Evolutionary conservation across 176 grass and related monocot species (phyloP), one percentile per base, ranked within the genome.

Genomic region (Lolium multiflorum): DNA sequence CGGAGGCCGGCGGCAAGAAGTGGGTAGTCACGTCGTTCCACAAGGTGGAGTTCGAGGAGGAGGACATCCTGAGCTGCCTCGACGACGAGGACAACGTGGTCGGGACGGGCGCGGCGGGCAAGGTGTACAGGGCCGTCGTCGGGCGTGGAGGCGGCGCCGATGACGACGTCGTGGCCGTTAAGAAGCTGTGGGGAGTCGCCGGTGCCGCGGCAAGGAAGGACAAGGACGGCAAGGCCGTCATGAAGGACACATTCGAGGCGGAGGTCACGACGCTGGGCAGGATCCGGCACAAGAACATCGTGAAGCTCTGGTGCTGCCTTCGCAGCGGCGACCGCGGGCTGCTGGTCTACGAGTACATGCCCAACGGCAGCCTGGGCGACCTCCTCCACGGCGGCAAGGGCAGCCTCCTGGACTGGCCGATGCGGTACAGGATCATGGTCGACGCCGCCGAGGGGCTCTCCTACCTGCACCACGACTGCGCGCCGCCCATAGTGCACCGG

Each of bases 301-400:
- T 97, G 44, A 92, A 89, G 90, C 86, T 97, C 7, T 97, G 90
- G 90, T 97, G 95, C 81, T 88, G 92, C 74, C 87, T 88, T 84
- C 85, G 81, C 5, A 76, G 83, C 7, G 74, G 80, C 21, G 86
- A 97, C 43, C 89, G 84, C 59, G 83, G 91, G 26, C 90, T 98
- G 21, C 83, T 95, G 17, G 93, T 98, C 12, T 98, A 95, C 78
- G 96, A 95, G 81, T 95, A 89, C 96, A 95, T 95, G 96, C 83
- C 89, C 16, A 92, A 93, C 49, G 96, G 96, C 16, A 98, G 95
- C 91, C 86, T 97, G 16, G 88, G 88, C 25, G 90, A 94, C 77
- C 66, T 91, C 84, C 82, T 97, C 82, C 95, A 94, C 50, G 68
- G 88, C n/a, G 85, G 86, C 68, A 92, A 94, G 44, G 86, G 71